Evolutionary conservation across 352 stramenopile genomes (phyloP).

Genomic region (Pythium grandisporangium): DNA sequence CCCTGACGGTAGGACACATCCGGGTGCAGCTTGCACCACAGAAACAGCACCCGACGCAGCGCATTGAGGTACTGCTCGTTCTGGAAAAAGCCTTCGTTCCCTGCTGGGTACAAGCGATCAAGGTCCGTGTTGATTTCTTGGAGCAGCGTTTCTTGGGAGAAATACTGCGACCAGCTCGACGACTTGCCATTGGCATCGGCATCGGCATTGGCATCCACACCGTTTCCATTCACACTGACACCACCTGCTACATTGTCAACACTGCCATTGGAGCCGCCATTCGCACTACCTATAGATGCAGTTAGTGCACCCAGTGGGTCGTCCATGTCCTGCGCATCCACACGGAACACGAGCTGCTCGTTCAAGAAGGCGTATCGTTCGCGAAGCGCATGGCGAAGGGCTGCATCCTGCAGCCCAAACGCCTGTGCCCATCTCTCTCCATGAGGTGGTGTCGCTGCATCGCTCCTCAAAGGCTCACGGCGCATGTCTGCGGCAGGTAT

Average conservation of each 20-base stretch:
- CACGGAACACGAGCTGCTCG: slow-evolving; percentile 51
- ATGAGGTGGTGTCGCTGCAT: no score
- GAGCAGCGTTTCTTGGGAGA: slow-evolving; percentile 54
- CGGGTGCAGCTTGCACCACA: slow-evolving; percentile 74
- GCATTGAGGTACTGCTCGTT: slow-evolving; percentile 50
- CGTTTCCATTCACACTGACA: no score
- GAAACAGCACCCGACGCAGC: slow-evolving; percentile 69
- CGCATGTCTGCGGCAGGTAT: no score
- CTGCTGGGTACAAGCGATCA: slow-evolving; percentile 58
- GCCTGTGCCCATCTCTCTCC: slow-evolving; percentile 22
- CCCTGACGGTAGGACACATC: slow-evolving; percentile 79
- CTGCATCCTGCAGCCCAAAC: slow-evolving; percentile 15
- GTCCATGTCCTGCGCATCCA: slow-evolving; percentile 33
- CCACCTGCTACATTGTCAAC: not conserved
- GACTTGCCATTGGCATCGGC: not conserved
- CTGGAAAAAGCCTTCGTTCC: slow-evolving; percentile 73
- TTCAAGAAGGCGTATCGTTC: slow-evolving; percentile 46
- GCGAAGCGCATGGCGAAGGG: slow-evolving; percentile 13
- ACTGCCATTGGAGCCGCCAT: no score
- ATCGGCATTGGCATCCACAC: not conserved
- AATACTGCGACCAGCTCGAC: slow-evolving; percentile 48
- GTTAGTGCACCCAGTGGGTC: slow-evolving; percentile 37
- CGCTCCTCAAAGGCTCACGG: no score
- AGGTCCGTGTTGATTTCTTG: slow-evolving; percentile 81
- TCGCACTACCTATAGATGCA: no score